Percentiles rank a stretch among this genome's conserved stretches.
These are phyloP conservation scores for Fusarium acutatum DNA, from an alignment of 2,329 filamentous ascomycete genomes.

Conservation along the genomic window DNA sequence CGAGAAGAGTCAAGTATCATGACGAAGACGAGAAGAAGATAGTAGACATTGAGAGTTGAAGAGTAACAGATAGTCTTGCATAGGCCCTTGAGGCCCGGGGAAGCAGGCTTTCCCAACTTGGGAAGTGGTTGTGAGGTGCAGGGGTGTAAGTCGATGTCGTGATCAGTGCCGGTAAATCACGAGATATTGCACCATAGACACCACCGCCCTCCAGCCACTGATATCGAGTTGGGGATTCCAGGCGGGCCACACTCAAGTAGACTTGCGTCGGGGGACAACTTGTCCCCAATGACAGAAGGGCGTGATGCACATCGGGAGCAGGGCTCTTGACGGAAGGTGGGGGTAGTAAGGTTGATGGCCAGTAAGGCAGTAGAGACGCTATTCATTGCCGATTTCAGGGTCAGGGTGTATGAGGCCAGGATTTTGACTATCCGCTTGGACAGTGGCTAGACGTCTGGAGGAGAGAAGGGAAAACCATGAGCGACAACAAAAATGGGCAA, in stretches of 20 bases:
- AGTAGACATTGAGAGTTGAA: slow-evolving; percentile 29
- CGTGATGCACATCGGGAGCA: slow-evolving; percentile 25
- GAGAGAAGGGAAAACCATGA: slow-evolving; percentile 2
- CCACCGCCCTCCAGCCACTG: slow-evolving; percentile 51
- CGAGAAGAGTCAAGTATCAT: slow-evolving; percentile 34
- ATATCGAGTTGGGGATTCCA: slow-evolving; percentile 30
- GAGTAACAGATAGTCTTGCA: slow-evolving; percentile 34
- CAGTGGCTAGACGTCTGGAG: slow-evolving; percentile 8
- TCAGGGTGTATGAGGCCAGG: slow-evolving; percentile 17
- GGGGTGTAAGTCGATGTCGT: slow-evolving; percentile 40
- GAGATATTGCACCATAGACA: slow-evolving; percentile 69
- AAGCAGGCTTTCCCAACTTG: slow-evolving; percentile 39
- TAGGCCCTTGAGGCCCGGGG: slow-evolving; percentile 26
- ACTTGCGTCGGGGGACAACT: slow-evolving; percentile 35
- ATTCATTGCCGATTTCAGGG: slow-evolving; percentile 18
- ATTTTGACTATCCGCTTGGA: slow-evolving; percentile 35
- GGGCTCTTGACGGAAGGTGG: slow-evolving; percentile 28
- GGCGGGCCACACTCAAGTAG: slow-evolving; percentile 35
- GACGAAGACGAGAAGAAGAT: slow-evolving; percentile 23
- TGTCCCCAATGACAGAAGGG: slow-evolving; percentile 31
- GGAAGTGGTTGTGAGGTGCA: slow-evolving; percentile 38
- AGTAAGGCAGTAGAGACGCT: slow-evolving; percentile 18
- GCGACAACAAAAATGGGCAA: slow-evolving; percentile 4
- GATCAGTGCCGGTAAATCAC: slow-evolving; percentile 56
- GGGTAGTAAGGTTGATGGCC: slow-evolving; percentile 8